A percentile compares a stretch with the other conserved stretches of the same genome.
These are phyloP conservation scores for Bisporella sp. DNA, from an alignment of 2,329 filamentous ascomycete genomes.

Conservation along the genomic window DNA sequence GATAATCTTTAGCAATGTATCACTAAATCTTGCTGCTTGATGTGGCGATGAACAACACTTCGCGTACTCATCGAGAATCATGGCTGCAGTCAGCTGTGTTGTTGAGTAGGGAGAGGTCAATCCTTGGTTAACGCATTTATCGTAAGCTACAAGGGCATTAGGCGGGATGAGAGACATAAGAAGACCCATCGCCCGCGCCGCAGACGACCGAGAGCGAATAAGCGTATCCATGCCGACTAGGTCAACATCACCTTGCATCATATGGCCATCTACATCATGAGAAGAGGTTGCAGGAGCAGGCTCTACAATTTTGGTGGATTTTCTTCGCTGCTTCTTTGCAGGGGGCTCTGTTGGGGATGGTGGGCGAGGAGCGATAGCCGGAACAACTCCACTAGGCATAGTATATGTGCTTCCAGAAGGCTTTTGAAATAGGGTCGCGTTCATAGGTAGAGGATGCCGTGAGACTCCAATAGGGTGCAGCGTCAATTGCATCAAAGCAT, in stretches of 20 bases:
- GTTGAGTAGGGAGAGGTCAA: conserved; percentile 72
- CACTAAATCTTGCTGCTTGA: conserved; percentile 52
- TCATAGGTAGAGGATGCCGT: conserved; percentile 87
- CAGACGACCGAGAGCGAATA: conserved; percentile 81
- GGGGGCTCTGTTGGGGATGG: conserved; percentile 47
- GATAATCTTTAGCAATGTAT: conserved; percentile 65
- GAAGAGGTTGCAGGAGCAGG: conserved; percentile 54
- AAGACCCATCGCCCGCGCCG: conserved; percentile 78
- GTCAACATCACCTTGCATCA: conserved; percentile 96
- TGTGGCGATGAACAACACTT: conserved; percentile 45
- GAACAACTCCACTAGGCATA: conserved; percentile 36
- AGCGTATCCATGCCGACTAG: conserved; percentile 85
- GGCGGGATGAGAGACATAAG: conserved; percentile 73
- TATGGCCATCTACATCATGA: conserved; percentile 95
- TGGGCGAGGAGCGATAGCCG: conserved; percentile 33
- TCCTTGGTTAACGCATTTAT: conserved; percentile 55
- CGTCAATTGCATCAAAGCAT: conserved; percentile 76
- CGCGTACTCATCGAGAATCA: conserved; percentile 85
- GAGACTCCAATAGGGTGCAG: conserved; percentile 89
- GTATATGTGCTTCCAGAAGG: conserved; percentile 84
- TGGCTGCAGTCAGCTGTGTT: conserved; percentile 75
- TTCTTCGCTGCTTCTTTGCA: conserved; percentile 66
- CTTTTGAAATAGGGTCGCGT: conserved; percentile 80
- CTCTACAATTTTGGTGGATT: conserved; percentile 77
- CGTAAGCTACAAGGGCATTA: conserved; percentile 55